Evolutionary conservation across 768 basidiomycete genomes (phyloP).

Genomic region (Amanita rubescens): DNA sequence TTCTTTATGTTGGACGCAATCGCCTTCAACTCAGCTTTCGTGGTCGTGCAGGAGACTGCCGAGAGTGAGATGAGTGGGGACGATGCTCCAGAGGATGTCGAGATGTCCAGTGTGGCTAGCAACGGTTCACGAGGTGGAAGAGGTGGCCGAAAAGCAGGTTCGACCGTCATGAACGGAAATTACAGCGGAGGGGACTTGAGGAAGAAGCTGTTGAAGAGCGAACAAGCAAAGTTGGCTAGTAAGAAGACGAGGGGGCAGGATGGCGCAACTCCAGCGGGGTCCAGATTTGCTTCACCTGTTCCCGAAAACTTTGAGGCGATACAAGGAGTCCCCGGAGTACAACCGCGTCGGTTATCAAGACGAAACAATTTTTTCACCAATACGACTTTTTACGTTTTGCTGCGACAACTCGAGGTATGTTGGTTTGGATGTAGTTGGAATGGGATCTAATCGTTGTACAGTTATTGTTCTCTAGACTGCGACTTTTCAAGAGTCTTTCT

Average conservation of each 20-base stretch:
- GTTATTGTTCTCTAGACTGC: conserved; percentile 77
- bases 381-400: conserved; percentile 77
- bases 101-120: conserved; percentile 33
- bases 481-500: conserved; percentile 70
- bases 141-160: conserved; percentile 18
- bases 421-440: background rate
- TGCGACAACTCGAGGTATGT: conserved; percentile 82
- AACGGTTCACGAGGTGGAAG: conserved; percentile 25
- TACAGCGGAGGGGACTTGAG: conserved; percentile 54
- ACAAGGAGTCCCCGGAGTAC: background rate
- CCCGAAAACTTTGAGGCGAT: conserved; percentile 34
- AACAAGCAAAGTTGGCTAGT: conserved; percentile 66
- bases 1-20: conserved; percentile 71
- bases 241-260: conserved; percentile 52
- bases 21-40: conserved; percentile 63
- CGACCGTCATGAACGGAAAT: conserved; percentile 12
- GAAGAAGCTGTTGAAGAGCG: conserved; percentile 76
- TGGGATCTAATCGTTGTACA: conserved; percentile 21
- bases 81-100: conserved; percentile 32
- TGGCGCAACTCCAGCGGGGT: conserved; percentile 43
- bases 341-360: conserved; percentile 22
- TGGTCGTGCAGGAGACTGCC: conserved; percentile 44
- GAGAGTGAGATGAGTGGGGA: conserved; percentile 55
- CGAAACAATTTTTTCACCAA: conserved; percentile 78
- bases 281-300: conserved; percentile 58